Evolutionary conservation across 1,284 basidiomycete genomes (phyloP).

Genomic region (Trichosporon sp.): DNA sequence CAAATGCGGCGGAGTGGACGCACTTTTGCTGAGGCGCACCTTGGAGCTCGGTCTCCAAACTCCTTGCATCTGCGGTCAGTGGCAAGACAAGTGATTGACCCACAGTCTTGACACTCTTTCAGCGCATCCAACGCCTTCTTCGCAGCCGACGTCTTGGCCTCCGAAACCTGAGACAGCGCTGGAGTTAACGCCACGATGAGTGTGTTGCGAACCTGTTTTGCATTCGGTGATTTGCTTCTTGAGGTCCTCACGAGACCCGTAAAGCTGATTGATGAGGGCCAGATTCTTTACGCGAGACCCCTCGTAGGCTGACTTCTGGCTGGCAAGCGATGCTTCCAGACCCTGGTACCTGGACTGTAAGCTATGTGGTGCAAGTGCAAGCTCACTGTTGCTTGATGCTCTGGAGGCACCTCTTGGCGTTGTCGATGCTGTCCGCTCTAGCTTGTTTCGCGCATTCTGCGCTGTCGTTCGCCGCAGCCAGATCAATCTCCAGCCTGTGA

Average conservation of each 20-base stretch:
- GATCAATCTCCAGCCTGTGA: not conserved
- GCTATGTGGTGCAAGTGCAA: not conserved
- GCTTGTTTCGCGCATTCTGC: not conserved
- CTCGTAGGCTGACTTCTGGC: conserved; percentile 9
- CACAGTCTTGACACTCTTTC: conserved; percentile 6
- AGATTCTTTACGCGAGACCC: not conserved
- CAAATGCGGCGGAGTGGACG: not conserved
- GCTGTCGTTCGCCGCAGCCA: not conserved
- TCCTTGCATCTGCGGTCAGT: not conserved
- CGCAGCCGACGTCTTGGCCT: not conserved
- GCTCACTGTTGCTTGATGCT: conserved; percentile 3
- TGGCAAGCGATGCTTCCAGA: not conserved
- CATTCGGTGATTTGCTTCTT: not conserved
- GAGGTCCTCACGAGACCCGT: not conserved
- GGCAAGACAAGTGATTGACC: not conserved
- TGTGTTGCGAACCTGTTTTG: not conserved
- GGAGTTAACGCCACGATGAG: no score
- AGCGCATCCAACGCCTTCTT: not conserved
- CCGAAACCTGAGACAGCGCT: not conserved
- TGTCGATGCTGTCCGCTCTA: not conserved
- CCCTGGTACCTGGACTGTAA: not conserved
- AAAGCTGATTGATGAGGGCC: conserved; percentile 1
- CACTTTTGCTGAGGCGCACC: not conserved
- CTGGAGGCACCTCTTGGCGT: conserved; percentile 1
- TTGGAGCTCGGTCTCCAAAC: not conserved